phyloP scores from a whole-genome alignment of 768 basidiomycete genomes.

The Lactifluus echinatus region DNA sequence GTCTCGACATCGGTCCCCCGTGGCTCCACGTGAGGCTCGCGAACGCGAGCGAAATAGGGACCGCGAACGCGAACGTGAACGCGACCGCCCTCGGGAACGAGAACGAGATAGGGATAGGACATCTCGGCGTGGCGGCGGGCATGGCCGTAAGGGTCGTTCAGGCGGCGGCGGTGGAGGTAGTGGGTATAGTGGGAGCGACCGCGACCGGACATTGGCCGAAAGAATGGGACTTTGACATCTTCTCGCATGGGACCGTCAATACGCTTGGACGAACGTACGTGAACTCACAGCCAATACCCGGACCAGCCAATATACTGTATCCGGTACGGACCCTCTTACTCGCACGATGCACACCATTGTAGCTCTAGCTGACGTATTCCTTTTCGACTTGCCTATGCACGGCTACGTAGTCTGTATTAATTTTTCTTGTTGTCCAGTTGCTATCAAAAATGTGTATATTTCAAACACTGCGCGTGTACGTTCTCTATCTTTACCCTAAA shows the following conservation, averaged over 20 bases:
- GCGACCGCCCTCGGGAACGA: slow-evolving; percentile 16
- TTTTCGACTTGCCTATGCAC: slow-evolving; percentile 14
- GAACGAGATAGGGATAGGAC: slow-evolving; percentile 21
- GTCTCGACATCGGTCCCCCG: slow-evolving; percentile 8
- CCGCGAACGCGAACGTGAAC: slow-evolving; percentile 23
- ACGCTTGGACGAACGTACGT: slow-evolving; percentile 21
- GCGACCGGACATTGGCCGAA: slow-evolving; percentile 79
- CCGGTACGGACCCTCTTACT: slow-evolving; percentile 27
- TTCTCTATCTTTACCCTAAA: background rate
- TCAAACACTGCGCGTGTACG: slow-evolving; percentile 9
- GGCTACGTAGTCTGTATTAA: slow-evolving; percentile 31
- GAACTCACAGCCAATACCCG: slow-evolving; percentile 12
- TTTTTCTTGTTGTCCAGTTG: slow-evolving; percentile 21
- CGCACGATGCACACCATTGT: slow-evolving; percentile 21
- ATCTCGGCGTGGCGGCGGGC: slow-evolving; percentile 15
- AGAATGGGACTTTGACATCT: slow-evolving; percentile 61
- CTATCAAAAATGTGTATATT: slow-evolving; percentile 26
- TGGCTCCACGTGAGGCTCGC: slow-evolving; percentile 13
- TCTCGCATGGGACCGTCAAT: slow-evolving; percentile 13
- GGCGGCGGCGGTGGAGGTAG: slow-evolving; percentile 26
- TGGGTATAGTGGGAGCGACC: slow-evolving; percentile 31
- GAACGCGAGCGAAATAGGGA: slow-evolving; percentile 19
- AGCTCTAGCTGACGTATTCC: slow-evolving; percentile 27
- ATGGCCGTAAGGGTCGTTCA: slow-evolving; percentile 27
- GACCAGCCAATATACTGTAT: slow-evolving; percentile 28